Evolutionary conservation across 768 basidiomycete species (phyloP).

Genomic region (Russula lepida): DNA sequence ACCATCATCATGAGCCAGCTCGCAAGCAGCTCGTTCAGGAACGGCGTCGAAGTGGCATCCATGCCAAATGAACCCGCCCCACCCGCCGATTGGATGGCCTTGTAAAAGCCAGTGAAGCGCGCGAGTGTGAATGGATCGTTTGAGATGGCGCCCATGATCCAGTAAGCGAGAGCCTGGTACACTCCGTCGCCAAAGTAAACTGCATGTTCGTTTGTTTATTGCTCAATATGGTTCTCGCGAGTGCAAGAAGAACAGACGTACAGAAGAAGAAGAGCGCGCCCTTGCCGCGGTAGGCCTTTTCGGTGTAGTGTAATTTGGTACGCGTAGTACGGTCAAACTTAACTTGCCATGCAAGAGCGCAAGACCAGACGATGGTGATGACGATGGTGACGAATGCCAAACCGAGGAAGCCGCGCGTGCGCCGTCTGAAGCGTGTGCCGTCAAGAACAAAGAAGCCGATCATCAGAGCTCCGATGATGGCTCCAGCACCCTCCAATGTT

Average conservation of each 20-base stretch:
- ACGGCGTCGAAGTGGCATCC: conserved; percentile 38
- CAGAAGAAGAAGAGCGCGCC: conserved; percentile 36
- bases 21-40: conserved; percentile 35
- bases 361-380: conserved; percentile 32
- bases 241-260: conserved; percentile 18
- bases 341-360: conserved; percentile 34
- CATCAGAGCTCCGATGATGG: conserved; percentile 36
- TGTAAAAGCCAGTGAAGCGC: conserved; percentile 38
- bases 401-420: conserved; percentile 34
- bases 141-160: conserved; percentile 36
- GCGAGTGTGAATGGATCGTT: conserved; percentile 40
- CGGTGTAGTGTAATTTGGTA: conserved; percentile 28
- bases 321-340: conserved; percentile 28
- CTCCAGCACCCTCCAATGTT: conserved; percentile 32
- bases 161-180: conserved; percentile 33
- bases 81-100: conserved; percentile 32
- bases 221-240: not conserved
- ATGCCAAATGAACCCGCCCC: conserved; percentile 37
- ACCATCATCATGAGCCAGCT: conserved; percentile 31
- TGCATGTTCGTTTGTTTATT: conserved; percentile 9
- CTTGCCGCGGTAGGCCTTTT: conserved; percentile 29
- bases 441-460: conserved; percentile 37
- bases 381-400: conserved; percentile 28
- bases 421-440: conserved; percentile 27
- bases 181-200: conserved; percentile 34